A percentile compares a stretch with the other conserved stretches of the same genome.
phyloP scores from a whole-genome alignment of 2,329 filamentous ascomycete genomes.

The Colletotrichum spinosum region DNA sequence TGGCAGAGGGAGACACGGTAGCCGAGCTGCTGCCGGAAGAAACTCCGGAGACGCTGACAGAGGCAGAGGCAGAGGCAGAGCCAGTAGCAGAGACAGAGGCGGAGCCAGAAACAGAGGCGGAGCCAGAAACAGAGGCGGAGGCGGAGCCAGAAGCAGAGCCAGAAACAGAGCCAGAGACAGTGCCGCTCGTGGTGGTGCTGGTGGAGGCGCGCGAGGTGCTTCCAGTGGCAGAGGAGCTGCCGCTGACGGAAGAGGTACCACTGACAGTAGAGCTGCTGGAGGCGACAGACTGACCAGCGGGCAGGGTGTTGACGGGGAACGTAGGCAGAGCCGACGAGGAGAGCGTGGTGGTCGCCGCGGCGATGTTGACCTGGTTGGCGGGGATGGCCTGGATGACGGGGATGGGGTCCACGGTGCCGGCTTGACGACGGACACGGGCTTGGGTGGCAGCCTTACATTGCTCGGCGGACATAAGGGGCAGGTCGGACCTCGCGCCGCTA shows the following conservation, averaged over 20 bases:
- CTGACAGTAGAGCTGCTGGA: neutral
- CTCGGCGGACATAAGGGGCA: constrained; percentile 1
- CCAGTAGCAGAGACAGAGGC: neutral
- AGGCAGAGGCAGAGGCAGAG: neutral
- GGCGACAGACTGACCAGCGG: neutral
- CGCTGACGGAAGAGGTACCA: neutral
- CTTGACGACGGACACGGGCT: constrained; percentile 2
- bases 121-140: neutral
- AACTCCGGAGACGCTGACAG: neutral
- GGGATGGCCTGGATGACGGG: neutral
- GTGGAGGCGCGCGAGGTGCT: too few relatives aligned
- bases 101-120: neutral
- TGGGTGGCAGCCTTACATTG: constrained; percentile 4
- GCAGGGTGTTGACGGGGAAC: constrained; percentile 7
- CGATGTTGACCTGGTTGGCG: constrained; percentile 8
- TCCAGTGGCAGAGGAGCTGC: neutral
- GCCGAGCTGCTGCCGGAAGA: too few relatives aligned
- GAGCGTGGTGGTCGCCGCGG: neutral
- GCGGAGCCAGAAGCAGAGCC: neutral
- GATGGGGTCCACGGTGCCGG: constrained; percentile 13
- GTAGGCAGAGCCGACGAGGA: neutral
- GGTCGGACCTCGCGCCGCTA: neutral
- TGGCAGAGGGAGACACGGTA: neutral
- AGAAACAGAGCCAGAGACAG: neutral
- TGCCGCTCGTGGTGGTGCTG: neutral